phyloP scores from a whole-genome alignment of 2,329 filamentous ascomycete genomes.

The Botryosphaeria dothidea region DNA sequence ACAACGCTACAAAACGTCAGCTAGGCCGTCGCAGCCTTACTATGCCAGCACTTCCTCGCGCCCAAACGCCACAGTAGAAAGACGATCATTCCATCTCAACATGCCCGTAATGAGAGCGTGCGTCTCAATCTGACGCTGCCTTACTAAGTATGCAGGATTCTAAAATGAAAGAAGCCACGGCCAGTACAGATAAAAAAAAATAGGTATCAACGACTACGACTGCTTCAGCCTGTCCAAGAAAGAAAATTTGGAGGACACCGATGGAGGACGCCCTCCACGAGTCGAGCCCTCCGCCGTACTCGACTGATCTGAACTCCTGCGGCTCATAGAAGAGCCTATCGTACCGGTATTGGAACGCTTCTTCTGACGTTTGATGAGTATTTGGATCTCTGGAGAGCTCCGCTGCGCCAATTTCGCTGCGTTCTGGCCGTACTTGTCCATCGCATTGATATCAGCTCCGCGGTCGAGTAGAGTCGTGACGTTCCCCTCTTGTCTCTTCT shows the following conservation, averaged over 20 bases:
- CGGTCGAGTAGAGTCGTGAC: background rate
- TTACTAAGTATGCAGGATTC: background rate
- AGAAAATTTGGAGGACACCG: background rate
- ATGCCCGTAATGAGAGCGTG: background rate
- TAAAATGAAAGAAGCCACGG: background rate
- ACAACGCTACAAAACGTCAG: background rate
- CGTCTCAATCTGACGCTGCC: background rate
- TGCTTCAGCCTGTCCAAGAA: background rate
- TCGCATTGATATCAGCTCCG: constrained; percentile 5
- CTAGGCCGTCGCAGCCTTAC: background rate
- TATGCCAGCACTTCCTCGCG: background rate
- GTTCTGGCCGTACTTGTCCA: constrained; percentile 1
- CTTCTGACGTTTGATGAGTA: constrained; percentile 1
- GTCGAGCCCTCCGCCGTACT: background rate
- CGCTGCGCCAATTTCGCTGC: constrained; percentile 8
- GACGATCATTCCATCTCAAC: background rate
- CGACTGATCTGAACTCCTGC: constrained; percentile 6
- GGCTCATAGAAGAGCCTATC: background rate
- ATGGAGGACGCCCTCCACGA: background rate
- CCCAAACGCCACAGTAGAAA: background rate
- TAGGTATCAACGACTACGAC: background rate
- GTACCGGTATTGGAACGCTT: background rate
- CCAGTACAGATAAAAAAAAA: too few relatives aligned
- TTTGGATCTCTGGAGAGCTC: constrained; percentile 10
- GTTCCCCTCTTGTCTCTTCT: constrained; percentile 3